A percentile compares a stretch with the other conserved stretches of the same genome.
Evolutionary conservation across 805 yeast species (phyloP).

Genomic region (Spathaspora boniae): DNA sequence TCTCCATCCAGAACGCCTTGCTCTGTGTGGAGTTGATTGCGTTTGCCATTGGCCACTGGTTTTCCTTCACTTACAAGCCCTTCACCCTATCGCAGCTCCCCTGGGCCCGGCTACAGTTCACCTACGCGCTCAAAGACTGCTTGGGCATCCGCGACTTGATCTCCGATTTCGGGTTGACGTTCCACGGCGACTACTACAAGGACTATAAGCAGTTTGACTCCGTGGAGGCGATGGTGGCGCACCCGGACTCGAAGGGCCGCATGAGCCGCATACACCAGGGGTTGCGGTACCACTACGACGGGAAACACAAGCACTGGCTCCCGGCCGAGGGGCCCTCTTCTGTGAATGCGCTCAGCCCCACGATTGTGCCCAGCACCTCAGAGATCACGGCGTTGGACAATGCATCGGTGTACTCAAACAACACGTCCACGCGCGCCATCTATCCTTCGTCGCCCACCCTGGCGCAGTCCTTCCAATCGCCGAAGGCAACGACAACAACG

Average conservation of each 20-base stretch:
- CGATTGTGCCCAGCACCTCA: constrained; percentile 23
- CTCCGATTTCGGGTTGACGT: constrained; percentile 72
- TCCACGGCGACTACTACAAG: constrained; percentile 63
- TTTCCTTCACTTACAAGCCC: constrained; percentile 75
- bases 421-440: constrained; percentile 31
- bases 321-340: constrained; percentile 12
- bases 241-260: constrained; percentile 61
- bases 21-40: constrained; percentile 80
- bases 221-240: constrained; percentile 64
- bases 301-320: constrained; percentile 82
- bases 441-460: constrained; percentile 26
- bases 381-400: constrained; percentile 22
- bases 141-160: constrained; percentile 73
- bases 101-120: constrained; percentile 60
- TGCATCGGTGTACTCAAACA: constrained; percentile 26
- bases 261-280: constrained; percentile 79
- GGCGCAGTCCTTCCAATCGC: constrained; percentile 16
- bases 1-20: constrained; percentile 70
- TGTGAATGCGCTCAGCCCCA: constrained; percentile 9
- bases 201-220: constrained; percentile 84
- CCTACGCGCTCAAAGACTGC: constrained; percentile 71
- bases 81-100: constrained; percentile 62
- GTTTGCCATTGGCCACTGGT: constrained; percentile 86
- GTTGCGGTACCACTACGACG: constrained; percentile 72
- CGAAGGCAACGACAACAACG: constrained; percentile 15